Percentiles rank a stretch among this genome's conserved stretches.
Evolutionary conservation across 2,329 filamentous ascomycete genomes (phyloP).

Genomic region (Paecilomyces niveus): DNA sequence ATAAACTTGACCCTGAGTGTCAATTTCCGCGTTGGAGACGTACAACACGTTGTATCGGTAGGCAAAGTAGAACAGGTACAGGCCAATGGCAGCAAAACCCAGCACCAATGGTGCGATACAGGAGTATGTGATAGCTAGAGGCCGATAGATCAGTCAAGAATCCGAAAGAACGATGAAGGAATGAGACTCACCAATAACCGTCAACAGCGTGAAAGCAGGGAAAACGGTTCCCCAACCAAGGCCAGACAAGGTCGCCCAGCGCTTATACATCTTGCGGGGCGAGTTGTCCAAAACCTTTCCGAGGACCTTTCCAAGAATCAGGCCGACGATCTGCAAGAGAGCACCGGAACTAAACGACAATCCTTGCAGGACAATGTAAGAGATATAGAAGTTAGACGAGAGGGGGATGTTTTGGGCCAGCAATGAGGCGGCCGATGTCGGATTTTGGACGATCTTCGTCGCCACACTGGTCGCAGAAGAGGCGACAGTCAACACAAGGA

Average conservation of each 20-base stretch:
- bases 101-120: slow-evolving; percentile 81
- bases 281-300: slow-evolving; percentile 70
- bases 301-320: slow-evolving; percentile 66
- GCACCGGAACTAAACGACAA: slow-evolving; percentile 68
- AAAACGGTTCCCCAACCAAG: slow-evolving; percentile 80
- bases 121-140: slow-evolving; percentile 70
- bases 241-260: slow-evolving; percentile 66
- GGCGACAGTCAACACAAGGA: slow-evolving; percentile 75
- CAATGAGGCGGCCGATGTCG: slow-evolving; percentile 54
- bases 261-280: slow-evolving; percentile 70
- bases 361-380: slow-evolving; percentile 90
- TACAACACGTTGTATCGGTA: slow-evolving; percentile 90
- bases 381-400: slow-evolving; percentile 89
- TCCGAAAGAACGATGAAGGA: not conserved
- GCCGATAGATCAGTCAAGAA: slow-evolving; percentile 1
- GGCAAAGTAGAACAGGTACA: slow-evolving; percentile 75
- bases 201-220: slow-evolving; percentile 73
- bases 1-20: slow-evolving; percentile 83
- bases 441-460: slow-evolving; percentile 55
- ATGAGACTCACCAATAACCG: slow-evolving; percentile 60
- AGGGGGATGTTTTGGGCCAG: slow-evolving; percentile 70
- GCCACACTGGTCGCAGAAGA: slow-evolving; percentile 70
- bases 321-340: slow-evolving; percentile 65
- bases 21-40: slow-evolving; percentile 72
- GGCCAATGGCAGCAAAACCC: slow-evolving; percentile 70